Evolutionary conservation across 495 filamentous ascomycete genomes (phyloP).

Genomic region (Podospora appendiculata): DNA sequence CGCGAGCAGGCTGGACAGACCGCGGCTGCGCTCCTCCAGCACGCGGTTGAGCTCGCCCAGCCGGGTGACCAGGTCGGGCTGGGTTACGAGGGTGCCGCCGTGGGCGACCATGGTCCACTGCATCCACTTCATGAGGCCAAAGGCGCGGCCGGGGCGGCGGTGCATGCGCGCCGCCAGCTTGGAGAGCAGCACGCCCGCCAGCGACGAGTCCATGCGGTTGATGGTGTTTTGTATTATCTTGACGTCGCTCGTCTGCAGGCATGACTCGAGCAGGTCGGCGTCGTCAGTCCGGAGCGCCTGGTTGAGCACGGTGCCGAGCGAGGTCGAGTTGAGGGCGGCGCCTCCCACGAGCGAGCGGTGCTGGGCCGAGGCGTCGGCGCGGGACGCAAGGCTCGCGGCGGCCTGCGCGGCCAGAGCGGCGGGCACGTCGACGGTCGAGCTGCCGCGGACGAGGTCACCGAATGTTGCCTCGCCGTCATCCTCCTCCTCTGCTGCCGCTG

Average conservation of each 20-base stretch:
- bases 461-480: conserved; percentile 55
- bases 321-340: conserved; percentile 60
- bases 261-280: conserved; percentile 77
- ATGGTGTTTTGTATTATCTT: conserved; percentile 77
- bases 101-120: conserved; percentile 94
- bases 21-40: conserved; percentile 74
- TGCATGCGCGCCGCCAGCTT: conserved; percentile 83
- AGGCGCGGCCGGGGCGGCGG: conserved; percentile 78
- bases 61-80: conserved; percentile 68
- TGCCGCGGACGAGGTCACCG: conserved; percentile 74
- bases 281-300: conserved; percentile 93
- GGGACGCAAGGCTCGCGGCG: conserved; percentile 16
- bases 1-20: conserved; percentile 72
- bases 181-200: conserved; percentile 69
- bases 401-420: conserved; percentile 43
- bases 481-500: conserved; percentile 32
- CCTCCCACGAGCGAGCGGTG: conserved; percentile 19
- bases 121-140: conserved; percentile 89
- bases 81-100: conserved; percentile 80
- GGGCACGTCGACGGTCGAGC: conserved; percentile 71
- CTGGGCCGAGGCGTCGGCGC: conserved; percentile 35
- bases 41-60: conserved; percentile 73
- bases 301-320: conserved; percentile 80
- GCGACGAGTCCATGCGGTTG: conserved; percentile 75
- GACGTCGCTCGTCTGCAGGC: conserved; percentile 70